Conservation (phyloP, 208 protist genomes). For the Porcisia hertigi region DNA sequence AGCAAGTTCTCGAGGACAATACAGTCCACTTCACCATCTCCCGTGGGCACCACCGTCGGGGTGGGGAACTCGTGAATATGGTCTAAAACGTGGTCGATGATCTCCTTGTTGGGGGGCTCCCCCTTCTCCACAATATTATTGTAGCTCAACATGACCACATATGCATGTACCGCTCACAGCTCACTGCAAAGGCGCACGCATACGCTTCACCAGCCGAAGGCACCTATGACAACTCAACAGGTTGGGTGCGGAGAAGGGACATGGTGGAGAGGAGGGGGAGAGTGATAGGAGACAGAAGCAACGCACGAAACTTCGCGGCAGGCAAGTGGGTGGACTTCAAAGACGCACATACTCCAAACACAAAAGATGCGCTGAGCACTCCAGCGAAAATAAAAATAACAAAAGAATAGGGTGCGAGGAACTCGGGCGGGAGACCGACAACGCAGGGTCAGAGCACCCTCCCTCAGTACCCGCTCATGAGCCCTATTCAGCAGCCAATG, state of each 20-base stretch:
- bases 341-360: no score
- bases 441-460: no score
- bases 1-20: slow-evolving; percentile 82
- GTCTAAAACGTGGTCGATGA: slow-evolving; percentile 59
- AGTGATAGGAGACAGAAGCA: no score
- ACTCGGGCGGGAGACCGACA: no score
- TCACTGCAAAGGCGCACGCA: background rate
- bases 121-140: slow-evolving; percentile 89
- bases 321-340: no score
- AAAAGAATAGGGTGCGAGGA: background rate
- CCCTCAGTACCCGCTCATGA: no score
- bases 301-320: no score
- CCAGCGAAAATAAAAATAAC: background rate
- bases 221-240: background rate
- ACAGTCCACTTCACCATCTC: slow-evolving; percentile 52
- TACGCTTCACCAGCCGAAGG: background rate
- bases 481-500: no score
- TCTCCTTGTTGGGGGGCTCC: slow-evolving; percentile 64
- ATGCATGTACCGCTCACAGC: background rate
- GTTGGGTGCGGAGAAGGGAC: no score
- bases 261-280: no score
- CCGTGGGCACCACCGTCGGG: slow-evolving; percentile 22
- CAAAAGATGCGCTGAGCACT: background rate
- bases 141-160: slow-evolving; percentile 59
- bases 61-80: slow-evolving; percentile 18